phyloP scores from a whole-genome alignment of 495 filamentous ascomycete genomes.

The Aspergillus funiculosus region DNA sequence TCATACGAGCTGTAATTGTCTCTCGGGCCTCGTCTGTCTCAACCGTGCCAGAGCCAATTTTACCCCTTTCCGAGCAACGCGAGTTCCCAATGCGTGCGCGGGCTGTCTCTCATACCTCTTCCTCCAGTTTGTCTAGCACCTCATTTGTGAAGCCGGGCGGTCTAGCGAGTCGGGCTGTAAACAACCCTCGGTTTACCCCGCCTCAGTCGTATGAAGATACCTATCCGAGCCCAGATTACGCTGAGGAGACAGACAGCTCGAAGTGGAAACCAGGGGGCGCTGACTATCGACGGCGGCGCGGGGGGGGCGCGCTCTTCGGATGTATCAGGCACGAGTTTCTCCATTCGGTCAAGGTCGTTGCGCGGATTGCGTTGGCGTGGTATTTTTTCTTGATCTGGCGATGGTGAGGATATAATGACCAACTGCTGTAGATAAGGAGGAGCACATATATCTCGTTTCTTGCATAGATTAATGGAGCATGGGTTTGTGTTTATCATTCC shows the following conservation, averaged over 20 bases:
- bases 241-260: slow-evolving; percentile 17
- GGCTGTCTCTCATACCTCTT: slow-evolving; percentile 23
- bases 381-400: slow-evolving; percentile 51
- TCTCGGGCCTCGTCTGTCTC: slow-evolving; percentile 18
- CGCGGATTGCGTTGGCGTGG: slow-evolving; percentile 38
- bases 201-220: slow-evolving; percentile 18
- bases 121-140: slow-evolving; percentile 38
- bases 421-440: not conserved
- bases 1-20: slow-evolving; percentile 55
- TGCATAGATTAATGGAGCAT: slow-evolving; percentile 1
- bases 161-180: slow-evolving; percentile 31
- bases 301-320: slow-evolving; percentile 10
- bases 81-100: slow-evolving; percentile 8
- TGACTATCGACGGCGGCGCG: slow-evolving; percentile 11
- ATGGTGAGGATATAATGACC: slow-evolving; percentile 31
- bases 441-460: slow-evolving; percentile 4
- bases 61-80: slow-evolving; percentile 36
- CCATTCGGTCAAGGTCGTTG: slow-evolving; percentile 35
- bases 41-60: slow-evolving; percentile 21
- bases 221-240: slow-evolving; percentile 26
- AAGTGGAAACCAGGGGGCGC: slow-evolving; percentile 19
- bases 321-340: slow-evolving; percentile 24
- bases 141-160: slow-evolving; percentile 27
- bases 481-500: too few relatives aligned
- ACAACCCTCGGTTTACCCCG: slow-evolving; percentile 23